Evolutionary conservation across 495 filamentous ascomycete genomes (phyloP).

Genomic region (Ramalina intermedia): DNA sequence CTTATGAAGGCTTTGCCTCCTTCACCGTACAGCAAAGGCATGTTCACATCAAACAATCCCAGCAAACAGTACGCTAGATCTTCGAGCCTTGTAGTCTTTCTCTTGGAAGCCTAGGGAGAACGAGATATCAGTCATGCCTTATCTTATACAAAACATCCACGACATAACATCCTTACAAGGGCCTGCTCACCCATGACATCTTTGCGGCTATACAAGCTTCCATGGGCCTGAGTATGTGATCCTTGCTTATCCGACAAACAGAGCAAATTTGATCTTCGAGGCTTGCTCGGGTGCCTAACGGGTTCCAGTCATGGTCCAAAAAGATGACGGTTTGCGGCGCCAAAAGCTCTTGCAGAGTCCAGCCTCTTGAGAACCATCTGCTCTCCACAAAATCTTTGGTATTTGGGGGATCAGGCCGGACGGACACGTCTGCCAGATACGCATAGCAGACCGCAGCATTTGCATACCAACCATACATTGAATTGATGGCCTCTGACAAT

Average conservation of each 20-base stretch:
- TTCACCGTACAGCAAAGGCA: constrained; percentile 18
- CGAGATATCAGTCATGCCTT: constrained; percentile 6
- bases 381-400: neutral
- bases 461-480: constrained; percentile 22
- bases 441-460: constrained; percentile 2
- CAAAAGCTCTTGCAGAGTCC: constrained; percentile 22
- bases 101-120: constrained; percentile 12
- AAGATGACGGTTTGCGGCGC: constrained; percentile 17
- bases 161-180: neutral
- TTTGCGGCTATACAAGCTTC: neutral
- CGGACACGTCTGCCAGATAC: constrained; percentile 20
- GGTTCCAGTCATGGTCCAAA: constrained; percentile 10
- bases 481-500: constrained; percentile 27
- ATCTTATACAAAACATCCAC: neutral
- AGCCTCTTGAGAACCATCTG: constrained; percentile 25
- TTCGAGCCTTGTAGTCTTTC: constrained; percentile 11
- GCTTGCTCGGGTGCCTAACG: constrained; percentile 11
- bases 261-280: constrained; percentile 7
- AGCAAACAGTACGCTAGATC: constrained; percentile 17
- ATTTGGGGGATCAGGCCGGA: neutral
- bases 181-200: neutral
- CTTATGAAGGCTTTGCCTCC: constrained; percentile 12
- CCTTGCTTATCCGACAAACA: constrained; percentile 8
- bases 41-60: constrained; percentile 15
- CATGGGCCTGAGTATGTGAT: neutral